A percentile compares a stretch with the other conserved stretches of the same genome.
Conservation (phyloP, 177 flowering plant genomes). For the Tripterygium wilfordii region DNA sequence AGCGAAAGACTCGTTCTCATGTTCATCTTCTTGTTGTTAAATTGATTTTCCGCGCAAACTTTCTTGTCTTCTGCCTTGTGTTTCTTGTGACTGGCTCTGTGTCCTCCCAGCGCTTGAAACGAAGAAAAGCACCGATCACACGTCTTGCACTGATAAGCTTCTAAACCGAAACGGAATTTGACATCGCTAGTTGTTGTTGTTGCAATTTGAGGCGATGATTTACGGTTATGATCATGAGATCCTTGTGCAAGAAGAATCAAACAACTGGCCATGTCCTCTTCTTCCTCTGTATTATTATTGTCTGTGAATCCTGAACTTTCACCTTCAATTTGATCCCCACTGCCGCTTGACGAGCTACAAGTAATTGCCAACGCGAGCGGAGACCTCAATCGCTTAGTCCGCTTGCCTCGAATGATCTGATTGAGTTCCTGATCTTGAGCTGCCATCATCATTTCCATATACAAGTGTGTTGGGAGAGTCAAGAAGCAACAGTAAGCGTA, state of each 20-base stretch:
- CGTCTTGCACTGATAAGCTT: slow-evolving; percentile 29
- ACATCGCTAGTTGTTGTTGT: too few relatives aligned
- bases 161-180: too few relatives aligned
- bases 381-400: slow-evolving; percentile 30
- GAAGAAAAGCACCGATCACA: slow-evolving; percentile 31
- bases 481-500: slow-evolving; percentile 15
- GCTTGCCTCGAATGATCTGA: slow-evolving; percentile 24
- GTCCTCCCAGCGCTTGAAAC: slow-evolving; percentile 43
- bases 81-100: slow-evolving; percentile 39
- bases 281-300: slow-evolving; percentile 16
- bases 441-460: slow-evolving; percentile 8
- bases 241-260: slow-evolving; percentile 36
- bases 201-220: too few relatives aligned
- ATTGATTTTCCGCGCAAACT: background rate
- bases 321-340: background rate
- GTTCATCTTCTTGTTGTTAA: background rate
- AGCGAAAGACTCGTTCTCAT: slow-evolving; percentile 23
- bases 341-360: slow-evolving; percentile 7
- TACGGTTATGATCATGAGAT: too few relatives aligned
- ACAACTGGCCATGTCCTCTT: slow-evolving; percentile 40
- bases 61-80: slow-evolving; percentile 9
- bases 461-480: too few relatives aligned
- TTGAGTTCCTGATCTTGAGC: slow-evolving; percentile 11
- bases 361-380: slow-evolving; percentile 4
- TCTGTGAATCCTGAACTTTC: background rate